Evolutionary conservation across 2,329 filamentous ascomycete genomes (phyloP), one percentile per base, ranked within the genome.

Genomic region (Paraphaeosphaeria minitans): DNA sequence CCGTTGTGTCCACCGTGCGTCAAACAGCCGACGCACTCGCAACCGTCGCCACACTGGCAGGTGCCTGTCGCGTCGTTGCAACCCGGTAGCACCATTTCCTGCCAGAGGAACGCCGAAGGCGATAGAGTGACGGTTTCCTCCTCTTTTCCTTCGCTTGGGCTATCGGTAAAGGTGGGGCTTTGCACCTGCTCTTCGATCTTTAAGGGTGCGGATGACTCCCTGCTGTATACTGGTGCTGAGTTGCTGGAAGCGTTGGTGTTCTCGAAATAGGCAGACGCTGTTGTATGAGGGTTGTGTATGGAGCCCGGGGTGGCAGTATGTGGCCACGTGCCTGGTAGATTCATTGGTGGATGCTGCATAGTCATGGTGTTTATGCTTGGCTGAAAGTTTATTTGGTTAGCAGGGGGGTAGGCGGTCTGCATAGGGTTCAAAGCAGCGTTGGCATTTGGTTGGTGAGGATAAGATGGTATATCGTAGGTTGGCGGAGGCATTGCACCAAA

Each of bases 41-140:
- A 85, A 41, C 82, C 81, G 56, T 79, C 80, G 16, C 81, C 82
- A 57, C 83, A 85, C 61, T 81, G 80, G 57, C 82, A 85, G 27
- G 78, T 83, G 3, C 82, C 82, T 6, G 78, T 81, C 3, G 76
- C 69, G 59, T 84, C 79, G 35, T 77, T 79, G 65, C 83, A 84
- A 16, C 77, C 68, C 6, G 77, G 76, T 1, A 78, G 61, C 0
- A 67, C 68, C 61, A 77, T 67, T 48, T 75, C 66, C 51, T 75
- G 72, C 70, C 74, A 75, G 55, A 76, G 73, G 57, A 72, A 78
- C 0, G 73, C 69, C 4, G 75, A 76, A 0, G 76, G 75, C 1
- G 76, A 78, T 0, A 78, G 65, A 2, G 71, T 76, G 2, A 68
- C 65, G 0, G 68, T 70, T 8, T 75, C 71, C 41, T 74, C 73